phyloP scores from a whole-genome alignment of 306 rosid genomes.

The Castanea sativa region DNA sequence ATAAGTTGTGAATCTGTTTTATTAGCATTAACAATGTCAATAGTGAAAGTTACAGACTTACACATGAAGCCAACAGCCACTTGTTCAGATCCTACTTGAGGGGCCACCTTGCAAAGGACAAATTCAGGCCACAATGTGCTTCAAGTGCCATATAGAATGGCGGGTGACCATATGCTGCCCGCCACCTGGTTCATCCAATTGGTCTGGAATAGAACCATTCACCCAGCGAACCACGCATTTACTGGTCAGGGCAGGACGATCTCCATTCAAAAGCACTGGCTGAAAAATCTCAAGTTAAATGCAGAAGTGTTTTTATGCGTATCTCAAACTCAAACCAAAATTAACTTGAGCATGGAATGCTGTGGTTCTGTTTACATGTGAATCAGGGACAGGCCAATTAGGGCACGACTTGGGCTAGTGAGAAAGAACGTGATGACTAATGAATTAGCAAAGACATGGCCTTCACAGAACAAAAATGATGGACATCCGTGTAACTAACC shows the following conservation, averaged over 20 bases:
- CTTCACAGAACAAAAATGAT: not conserved
- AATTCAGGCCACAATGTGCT: not conserved
- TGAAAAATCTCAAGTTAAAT: not conserved
- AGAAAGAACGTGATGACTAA: not conserved
- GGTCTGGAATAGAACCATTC: not conserved
- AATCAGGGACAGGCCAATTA: not conserved
- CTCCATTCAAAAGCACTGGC: not conserved
- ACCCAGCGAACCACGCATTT: not conserved
- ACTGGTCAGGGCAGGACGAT: not conserved
- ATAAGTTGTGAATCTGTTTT: not conserved
- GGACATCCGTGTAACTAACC: not conserved
- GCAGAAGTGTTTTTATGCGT: not conserved
- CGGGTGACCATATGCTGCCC: not conserved
- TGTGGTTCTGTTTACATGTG: not conserved
- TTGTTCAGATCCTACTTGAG: not conserved
- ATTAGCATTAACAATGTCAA: too few species aligned
- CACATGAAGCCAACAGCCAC: not conserved
- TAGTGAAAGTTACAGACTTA: not conserved
- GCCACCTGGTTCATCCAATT: not conserved
- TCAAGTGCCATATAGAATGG: not conserved
- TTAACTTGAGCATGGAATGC: not conserved
- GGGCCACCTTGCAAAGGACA: not conserved
- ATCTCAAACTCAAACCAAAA: not conserved
- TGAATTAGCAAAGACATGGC: not conserved
- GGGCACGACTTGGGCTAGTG: not conserved